Evolutionary conservation across 805 yeast genomes (phyloP).

Genomic region (Sugiyamaella floridensis): DNA sequence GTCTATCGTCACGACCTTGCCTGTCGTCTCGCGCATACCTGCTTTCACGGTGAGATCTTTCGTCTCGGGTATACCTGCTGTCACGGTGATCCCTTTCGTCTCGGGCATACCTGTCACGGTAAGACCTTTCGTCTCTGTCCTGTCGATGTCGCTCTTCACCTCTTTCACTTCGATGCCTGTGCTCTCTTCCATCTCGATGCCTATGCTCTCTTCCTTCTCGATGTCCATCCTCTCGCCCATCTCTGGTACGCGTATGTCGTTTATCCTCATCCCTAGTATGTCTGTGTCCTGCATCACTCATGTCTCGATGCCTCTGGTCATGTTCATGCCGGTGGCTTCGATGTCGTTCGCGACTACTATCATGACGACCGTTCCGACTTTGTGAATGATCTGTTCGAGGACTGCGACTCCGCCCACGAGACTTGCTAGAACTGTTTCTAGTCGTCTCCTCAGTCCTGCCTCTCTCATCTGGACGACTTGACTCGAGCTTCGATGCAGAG

Average conservation of each 20-base stretch:
- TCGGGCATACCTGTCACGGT: not conserved
- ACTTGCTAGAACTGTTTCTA: not conserved
- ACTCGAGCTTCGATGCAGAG: no score
- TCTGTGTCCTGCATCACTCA: not conserved
- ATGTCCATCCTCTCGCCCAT: not conserved
- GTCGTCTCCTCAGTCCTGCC: no score
- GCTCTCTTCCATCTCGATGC: not conserved
- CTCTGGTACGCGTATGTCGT: not conserved
- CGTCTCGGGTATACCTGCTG: not conserved
- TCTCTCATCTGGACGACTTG: no score
- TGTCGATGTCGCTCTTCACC: not conserved
- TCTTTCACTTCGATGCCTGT: not conserved
- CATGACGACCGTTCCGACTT: no score
- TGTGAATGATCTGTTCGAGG: not conserved
- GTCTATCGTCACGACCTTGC: conserved; percentile 1
- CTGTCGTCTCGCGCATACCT: not conserved
- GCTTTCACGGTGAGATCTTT: not conserved
- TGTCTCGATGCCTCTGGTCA: no score
- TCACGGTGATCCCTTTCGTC: not conserved
- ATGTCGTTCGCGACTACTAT: not conserved
- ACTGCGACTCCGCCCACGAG: not conserved
- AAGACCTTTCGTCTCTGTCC: not conserved
- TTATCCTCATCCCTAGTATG: no score
- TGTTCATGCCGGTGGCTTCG: no score
- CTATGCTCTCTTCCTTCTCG: not conserved